Evolutionary conservation across 1,284 basidiomycete species (phyloP).

Genomic region (Anthracocystis setariae): DNA sequence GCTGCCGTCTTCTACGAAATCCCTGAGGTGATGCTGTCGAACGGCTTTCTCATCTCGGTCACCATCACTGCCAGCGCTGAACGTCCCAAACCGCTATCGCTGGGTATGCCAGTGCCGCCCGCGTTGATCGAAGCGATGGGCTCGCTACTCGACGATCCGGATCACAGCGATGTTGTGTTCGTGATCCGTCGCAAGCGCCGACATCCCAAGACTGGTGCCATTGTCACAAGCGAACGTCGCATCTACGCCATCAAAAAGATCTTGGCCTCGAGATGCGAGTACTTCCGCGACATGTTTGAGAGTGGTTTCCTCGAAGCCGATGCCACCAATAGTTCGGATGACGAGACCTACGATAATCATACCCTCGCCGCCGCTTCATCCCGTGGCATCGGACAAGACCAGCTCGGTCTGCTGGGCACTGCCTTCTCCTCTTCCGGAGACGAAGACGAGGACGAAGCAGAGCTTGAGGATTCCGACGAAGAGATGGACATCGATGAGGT

Average conservation of each 20-base stretch:
- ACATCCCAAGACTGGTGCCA: constrained; percentile 20
- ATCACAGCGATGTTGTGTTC: constrained; percentile 72
- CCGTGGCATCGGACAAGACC: constrained; percentile 32
- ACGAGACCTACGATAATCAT: constrained; percentile 33
- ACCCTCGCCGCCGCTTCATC: constrained; percentile 5
- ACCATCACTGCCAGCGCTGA: constrained; percentile 78
- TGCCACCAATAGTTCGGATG: constrained; percentile 50
- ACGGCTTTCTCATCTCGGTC: constrained; percentile 81
- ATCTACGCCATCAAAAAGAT: constrained; percentile 69
- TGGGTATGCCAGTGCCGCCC: constrained; percentile 74
- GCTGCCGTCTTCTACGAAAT: constrained; percentile 78
- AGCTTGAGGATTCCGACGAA: constrained; percentile 43
- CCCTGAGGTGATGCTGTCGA: constrained; percentile 71
- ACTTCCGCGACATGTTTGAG: constrained; percentile 66
- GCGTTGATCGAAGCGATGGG: constrained; percentile 77
- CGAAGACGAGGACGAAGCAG: constrained; percentile 43
- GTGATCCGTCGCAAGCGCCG: constrained; percentile 41
- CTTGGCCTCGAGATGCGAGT: constrained; percentile 67
- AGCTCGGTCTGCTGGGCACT: constrained; percentile 14
- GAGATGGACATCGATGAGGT: constrained; percentile 41
- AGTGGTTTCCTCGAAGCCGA: constrained; percentile 64
- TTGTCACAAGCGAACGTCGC: constrained; percentile 50
- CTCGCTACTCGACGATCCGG: constrained; percentile 78
- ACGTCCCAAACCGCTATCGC: constrained; percentile 71
- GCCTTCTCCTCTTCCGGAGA: constrained; percentile 17